These are phyloP conservation scores for Mycena filopes DNA, from an alignment of 768 basidiomycete genomes.

Conservation along the genomic window DNA sequence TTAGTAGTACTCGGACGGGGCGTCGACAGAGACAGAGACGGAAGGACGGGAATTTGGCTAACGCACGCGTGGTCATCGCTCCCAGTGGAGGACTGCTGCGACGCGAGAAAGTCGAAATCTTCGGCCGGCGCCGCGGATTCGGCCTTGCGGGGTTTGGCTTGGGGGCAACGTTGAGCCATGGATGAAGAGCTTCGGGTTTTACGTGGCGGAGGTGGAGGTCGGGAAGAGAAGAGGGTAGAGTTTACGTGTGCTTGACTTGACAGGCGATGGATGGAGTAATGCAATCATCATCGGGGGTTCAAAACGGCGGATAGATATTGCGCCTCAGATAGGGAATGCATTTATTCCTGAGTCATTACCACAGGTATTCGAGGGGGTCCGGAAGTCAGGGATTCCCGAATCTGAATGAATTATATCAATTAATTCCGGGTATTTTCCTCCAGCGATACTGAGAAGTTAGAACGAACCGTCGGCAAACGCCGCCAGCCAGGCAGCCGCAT, in stretches of 20 bases:
- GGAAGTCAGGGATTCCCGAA: background rate
- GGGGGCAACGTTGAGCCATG: slow-evolving; percentile 32
- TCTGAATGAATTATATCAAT: background rate
- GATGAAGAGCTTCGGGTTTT: too few relatives aligned
- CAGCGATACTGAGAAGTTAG: background rate
- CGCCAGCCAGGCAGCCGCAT: slow-evolving; percentile 20
- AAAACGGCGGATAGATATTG: background rate
- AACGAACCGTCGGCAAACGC: background rate
- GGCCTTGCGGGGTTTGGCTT: slow-evolving; percentile 15
- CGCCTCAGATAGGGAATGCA: background rate
- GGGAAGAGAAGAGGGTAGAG: background rate
- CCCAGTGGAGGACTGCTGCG: slow-evolving; percentile 33
- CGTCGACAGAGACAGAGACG: background rate
- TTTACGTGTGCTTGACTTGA: background rate
- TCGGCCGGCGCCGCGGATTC: slow-evolving; percentile 13
- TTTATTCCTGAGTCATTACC: background rate
- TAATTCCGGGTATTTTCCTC: too few relatives aligned
- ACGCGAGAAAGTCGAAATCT: slow-evolving; percentile 34
- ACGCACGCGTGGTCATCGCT: slow-evolving; percentile 32
- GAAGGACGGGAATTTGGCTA: too few relatives aligned
- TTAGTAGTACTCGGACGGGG: background rate
- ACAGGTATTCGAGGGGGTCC: background rate
- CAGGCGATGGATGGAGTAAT: background rate
- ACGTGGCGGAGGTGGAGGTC: background rate
- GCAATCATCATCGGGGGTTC: background rate